phyloP scores from a whole-genome alignment of 495 filamentous ascomycete genomes.

The Cenococcum geophilum region DNA sequence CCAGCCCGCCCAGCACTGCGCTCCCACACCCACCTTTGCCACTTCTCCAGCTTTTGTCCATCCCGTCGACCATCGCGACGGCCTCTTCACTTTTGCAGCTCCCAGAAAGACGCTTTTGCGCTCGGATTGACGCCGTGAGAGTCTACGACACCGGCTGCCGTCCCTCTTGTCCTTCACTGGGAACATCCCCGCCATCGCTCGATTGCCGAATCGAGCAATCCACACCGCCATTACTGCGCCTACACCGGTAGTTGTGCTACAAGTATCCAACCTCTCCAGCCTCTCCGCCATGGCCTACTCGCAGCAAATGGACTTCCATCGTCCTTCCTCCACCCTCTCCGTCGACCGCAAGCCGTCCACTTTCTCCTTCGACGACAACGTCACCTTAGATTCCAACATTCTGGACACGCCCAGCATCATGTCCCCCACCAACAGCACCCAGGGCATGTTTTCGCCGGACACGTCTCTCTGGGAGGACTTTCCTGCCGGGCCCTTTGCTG shows the following conservation, averaged over 20 bases:
- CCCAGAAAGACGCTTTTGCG: not conserved
- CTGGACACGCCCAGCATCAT: slow-evolving; percentile 37
- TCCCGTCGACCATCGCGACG: no score
- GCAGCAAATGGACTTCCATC: slow-evolving; percentile 30
- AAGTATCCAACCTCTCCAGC: slow-evolving; percentile 27
- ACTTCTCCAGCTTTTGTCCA: not conserved
- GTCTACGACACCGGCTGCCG: not conserved
- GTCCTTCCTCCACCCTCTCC: slow-evolving; percentile 31
- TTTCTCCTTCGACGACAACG: slow-evolving; percentile 37
- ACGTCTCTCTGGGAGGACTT: slow-evolving; percentile 36
- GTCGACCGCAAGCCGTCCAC: slow-evolving; percentile 30
- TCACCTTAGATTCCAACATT: slow-evolving; percentile 31
- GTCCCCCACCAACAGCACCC: slow-evolving; percentile 33
- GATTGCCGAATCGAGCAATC: slow-evolving; percentile 33
- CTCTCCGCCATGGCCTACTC: slow-evolving; percentile 19
- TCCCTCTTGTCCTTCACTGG: slow-evolving; percentile 12
- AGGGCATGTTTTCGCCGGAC: slow-evolving; percentile 32
- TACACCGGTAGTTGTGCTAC: slow-evolving; percentile 36
- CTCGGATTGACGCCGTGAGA: not conserved
- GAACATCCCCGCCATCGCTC: slow-evolving; percentile 18
- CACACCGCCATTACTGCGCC: slow-evolving; percentile 36
- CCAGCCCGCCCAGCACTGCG: not conserved
- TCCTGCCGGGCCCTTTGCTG: slow-evolving; percentile 29
- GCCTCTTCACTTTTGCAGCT: not conserved
- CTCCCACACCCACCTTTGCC: not conserved